Conservation (phyloP, 768 basidiomycete species). For the Boletus eberwhitei region DNA sequence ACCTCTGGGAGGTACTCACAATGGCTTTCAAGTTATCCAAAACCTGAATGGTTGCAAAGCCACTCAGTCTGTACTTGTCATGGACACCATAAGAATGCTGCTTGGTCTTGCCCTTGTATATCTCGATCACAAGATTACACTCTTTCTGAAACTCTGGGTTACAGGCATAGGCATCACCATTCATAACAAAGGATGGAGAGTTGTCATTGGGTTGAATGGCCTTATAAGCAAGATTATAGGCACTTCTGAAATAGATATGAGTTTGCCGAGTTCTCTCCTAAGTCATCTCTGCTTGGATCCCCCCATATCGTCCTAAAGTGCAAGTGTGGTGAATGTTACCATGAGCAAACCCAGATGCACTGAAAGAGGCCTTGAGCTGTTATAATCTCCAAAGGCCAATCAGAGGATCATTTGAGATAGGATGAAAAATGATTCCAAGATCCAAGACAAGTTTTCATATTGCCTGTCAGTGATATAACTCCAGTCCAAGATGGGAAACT, state of each 20-base stretch:
- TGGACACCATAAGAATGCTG: background rate
- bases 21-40: too few species aligned
- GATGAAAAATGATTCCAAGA: background rate
- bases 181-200: background rate
- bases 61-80: slow-evolving; percentile 7
- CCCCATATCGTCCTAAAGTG: background rate
- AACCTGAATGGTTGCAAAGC: background rate
- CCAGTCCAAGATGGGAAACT: background rate
- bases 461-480: background rate
- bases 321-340: background rate
- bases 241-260: background rate
- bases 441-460: background rate
- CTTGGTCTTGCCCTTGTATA: slow-evolving; percentile 1
- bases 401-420: too few species aligned
- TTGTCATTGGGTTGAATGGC: slow-evolving; percentile 1
- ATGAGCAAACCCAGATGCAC: background rate
- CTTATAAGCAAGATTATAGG: slow-evolving; percentile 1
- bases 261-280: background rate
- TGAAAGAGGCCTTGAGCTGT: background rate
- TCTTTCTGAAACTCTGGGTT: background rate
- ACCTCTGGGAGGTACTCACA: background rate
- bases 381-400: too few species aligned
- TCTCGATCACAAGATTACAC: background rate
- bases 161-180: background rate
- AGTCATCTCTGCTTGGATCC: background rate